phyloP scores from a whole-genome alignment of 768 basidiomycete species.

The Daedaleopsis sinensis region DNA sequence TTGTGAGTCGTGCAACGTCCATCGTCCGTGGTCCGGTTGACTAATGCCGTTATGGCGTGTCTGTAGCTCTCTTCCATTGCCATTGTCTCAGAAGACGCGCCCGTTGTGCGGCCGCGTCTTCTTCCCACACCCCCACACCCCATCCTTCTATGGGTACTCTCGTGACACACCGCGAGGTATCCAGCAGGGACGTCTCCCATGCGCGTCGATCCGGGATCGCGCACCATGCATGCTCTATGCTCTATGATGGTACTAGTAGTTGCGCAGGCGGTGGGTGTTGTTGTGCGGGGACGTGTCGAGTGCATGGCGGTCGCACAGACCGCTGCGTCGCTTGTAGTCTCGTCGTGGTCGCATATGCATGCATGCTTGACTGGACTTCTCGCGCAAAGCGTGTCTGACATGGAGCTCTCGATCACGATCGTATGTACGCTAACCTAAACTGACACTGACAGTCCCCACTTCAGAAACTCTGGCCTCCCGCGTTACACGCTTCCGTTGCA shows the following conservation, averaged over 20 bases:
- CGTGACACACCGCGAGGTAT: neutral
- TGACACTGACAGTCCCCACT: neutral
- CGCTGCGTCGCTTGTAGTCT: constrained; percentile 3
- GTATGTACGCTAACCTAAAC: neutral
- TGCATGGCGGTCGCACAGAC: neutral
- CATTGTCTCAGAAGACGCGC: neutral
- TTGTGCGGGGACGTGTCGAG: constrained; percentile 13
- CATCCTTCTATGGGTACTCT: neutral
- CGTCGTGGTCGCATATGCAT: constrained; percentile 10
- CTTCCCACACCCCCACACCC: neutral
- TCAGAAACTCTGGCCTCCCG: neutral
- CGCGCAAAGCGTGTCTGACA: neutral
- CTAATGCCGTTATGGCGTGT: neutral
- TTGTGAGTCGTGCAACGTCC: neutral
- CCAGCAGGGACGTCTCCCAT: neutral
- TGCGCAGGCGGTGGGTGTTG: neutral
- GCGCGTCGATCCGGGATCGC: constrained; percentile 10
- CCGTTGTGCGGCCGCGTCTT: neutral
- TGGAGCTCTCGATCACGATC: neutral
- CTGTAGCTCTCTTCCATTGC: neutral
- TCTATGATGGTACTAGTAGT: constrained; percentile 5
- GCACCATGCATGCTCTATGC: constrained; percentile 9
- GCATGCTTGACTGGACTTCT: neutral
- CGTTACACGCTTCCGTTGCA: neutral
- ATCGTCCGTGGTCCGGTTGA: too few relatives aligned